Base-by-base conservation (phyloP, 108 stramenopile species). In the Cyclotella atomus region DNA sequence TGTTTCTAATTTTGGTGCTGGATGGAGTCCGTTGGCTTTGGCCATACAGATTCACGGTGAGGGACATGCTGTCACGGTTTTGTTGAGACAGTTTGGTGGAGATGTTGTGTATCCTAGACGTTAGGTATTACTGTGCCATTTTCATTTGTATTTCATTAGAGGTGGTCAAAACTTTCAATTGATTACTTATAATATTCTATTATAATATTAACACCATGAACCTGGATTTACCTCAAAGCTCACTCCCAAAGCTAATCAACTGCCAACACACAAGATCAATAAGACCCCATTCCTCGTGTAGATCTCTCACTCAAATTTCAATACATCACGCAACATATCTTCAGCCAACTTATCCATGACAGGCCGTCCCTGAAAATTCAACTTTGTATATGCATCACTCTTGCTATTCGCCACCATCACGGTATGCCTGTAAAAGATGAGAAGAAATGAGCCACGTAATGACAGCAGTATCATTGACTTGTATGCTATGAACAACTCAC, bases 381-480 rank as follows among this genome's bases (percentile, higher is more conserved):
- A 49, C 47, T 76, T 69, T n/a, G 90, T 77, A 64, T 82, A 82
- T 14, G 81, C 25, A 23, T 79, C 82, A 54, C 65, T 79, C 46
- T 91, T 86, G 1, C 87, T 87, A 70, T 92, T 90, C 0, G 94
- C 94, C 1, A 92, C 89, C 81, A 95, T 92, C 66, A 95, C 90
- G 47, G 90, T 89, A 69, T 95, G 94, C 6, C n/a, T n/a, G n/a
- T n/a, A n/a, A n/a, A n/a, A n/a, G n/a, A n/a, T n/a, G n/a, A n/a
- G n/a, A n/a, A n/a, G n/a, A n/a, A n/a, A n/a, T n/a, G n/a, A n/a
- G n/a, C n/a, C n/a, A n/a, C n/a, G n/a, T n/a, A n/a, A n/a, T n/a
- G n/a, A n/a, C n/a, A n/a, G n/a, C n/a, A n/a, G n/a, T n/a, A n/a
- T n/a, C n/a, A n/a, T n/a, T n/a, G n/a, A n/a, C n/a, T n/a, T n/a